A percentile compares a stretch with the other conserved stretches of the same genome.
Evolutionary conservation across 345 rosid genomes (phyloP).

Genomic region (Eucalyptus polybractea): DNA sequence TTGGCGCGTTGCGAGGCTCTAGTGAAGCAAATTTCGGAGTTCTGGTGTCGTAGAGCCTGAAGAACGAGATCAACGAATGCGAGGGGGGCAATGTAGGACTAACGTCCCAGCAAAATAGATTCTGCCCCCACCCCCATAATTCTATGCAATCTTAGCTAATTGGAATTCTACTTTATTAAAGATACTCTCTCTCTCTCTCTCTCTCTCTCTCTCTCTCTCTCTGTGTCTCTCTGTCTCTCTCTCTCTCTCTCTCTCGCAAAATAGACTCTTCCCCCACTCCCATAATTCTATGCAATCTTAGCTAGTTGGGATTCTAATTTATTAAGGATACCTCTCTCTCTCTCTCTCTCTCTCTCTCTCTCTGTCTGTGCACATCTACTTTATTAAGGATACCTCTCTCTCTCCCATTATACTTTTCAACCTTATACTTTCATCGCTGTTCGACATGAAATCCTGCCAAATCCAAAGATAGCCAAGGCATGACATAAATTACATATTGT

Average conservation of each 20-base stretch:
- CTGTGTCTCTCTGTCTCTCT: too few relatives aligned
- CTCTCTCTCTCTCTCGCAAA: background rate
- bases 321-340: too few relatives aligned
- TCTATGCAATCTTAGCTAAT: background rate
- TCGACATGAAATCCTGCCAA: background rate
- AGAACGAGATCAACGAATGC: background rate
- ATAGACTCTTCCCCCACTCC: background rate
- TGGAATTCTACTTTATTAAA: background rate
- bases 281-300: background rate
- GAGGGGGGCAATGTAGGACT: background rate
- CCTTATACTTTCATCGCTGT: background rate
- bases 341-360: too few relatives aligned
- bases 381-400: background rate
- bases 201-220: too few relatives aligned
- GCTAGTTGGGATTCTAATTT: too few relatives aligned
- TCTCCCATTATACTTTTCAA: background rate
- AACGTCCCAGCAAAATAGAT: background rate
- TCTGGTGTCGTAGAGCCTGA: background rate
- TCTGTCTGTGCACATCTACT: too few relatives aligned
- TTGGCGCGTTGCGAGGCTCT: background rate
- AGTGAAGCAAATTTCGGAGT: background rate
- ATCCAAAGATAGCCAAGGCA: background rate
- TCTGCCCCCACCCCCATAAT: background rate
- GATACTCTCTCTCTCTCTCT: background rate
- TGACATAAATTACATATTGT: background rate